Percentiles rank a stretch among this genome's conserved stretches.
Conservation (phyloP, 2,329 filamentous ascomycete genomes). For the Botrytis aclada region DNA sequence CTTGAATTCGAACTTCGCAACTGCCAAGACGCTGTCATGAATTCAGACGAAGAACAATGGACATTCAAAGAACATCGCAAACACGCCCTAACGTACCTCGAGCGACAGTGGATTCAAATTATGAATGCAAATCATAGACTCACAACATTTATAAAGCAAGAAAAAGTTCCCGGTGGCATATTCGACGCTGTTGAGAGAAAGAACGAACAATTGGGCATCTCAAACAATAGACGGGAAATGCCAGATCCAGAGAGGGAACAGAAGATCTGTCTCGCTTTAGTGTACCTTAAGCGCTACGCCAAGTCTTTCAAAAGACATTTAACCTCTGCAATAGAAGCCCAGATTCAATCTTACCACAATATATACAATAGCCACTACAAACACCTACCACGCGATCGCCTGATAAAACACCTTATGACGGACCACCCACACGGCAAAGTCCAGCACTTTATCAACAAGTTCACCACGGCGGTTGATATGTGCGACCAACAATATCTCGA, state of each 20-base stretch:
- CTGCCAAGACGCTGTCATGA: not conserved
- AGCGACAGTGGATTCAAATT: not conserved
- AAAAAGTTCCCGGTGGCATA: not conserved
- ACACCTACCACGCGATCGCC: not conserved
- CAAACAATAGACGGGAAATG: no score
- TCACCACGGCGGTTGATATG: not conserved
- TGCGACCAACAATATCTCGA: slow-evolving; percentile 10
- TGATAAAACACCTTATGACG: not conserved
- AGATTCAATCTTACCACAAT: not conserved
- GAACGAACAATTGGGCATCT: not conserved
- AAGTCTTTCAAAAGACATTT: not conserved
- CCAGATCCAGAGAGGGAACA: not conserved
- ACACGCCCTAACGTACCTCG: not conserved
- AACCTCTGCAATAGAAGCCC: not conserved
- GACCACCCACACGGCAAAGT: not conserved
- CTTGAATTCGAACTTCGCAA: slow-evolving; percentile 10
- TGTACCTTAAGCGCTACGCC: slow-evolving; percentile 1
- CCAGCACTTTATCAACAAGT: not conserved
- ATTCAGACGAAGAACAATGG: not conserved
- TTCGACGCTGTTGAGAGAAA: not conserved
- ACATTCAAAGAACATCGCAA: not conserved
- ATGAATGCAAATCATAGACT: not conserved
- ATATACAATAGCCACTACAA: not conserved
- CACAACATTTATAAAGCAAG: not conserved
- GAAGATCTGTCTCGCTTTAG: not conserved